A percentile compares a stretch with the other conserved stretches of the same genome.
phyloP scores from a whole-genome alignment of 352 stramenopile genomes.

The Aphanomyces stellatus region DNA sequence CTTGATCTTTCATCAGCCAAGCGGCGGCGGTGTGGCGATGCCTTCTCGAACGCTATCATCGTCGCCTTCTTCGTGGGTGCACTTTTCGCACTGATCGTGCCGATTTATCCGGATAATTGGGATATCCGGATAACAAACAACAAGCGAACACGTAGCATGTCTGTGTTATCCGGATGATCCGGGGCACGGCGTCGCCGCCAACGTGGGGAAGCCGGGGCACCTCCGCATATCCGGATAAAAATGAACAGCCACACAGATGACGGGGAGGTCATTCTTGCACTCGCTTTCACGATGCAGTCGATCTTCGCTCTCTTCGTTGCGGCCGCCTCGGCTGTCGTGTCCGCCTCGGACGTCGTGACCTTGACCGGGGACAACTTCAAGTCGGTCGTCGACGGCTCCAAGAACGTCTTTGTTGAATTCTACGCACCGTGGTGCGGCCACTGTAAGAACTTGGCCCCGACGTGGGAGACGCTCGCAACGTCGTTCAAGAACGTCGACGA shows the following conservation, averaged over 20 bases:
- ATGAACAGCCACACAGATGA: background rate
- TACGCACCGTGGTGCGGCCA: conserved; percentile 46
- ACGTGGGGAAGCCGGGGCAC: no score
- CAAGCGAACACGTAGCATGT: background rate
- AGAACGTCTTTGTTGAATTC: conserved; percentile 65
- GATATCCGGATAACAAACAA: conserved; percentile 5
- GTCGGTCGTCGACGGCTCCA: conserved; percentile 69
- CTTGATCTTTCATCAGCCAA: background rate
- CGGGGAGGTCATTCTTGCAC: background rate
- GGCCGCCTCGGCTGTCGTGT: conserved; percentile 40
- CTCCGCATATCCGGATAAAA: background rate
- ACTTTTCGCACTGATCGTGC: no score
- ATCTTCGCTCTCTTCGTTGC: conserved; percentile 20
- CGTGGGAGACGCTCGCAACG: conserved; percentile 79
- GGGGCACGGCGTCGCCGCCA: no score
- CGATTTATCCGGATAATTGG: background rate
- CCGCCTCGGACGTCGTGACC: conserved; percentile 63
- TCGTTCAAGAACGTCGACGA: conserved; percentile 79
- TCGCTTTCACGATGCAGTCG: conserved; percentile 1
- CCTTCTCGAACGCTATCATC: background rate
- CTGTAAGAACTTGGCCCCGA: conserved; percentile 62
- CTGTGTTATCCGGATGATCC: conserved; percentile 9
- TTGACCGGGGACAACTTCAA: conserved; percentile 80
- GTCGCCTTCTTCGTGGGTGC: background rate
- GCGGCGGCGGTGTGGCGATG: no score